Conservation (phyloP, 805 yeast genomes). For the Maudiozyma saulgeensis region DNA sequence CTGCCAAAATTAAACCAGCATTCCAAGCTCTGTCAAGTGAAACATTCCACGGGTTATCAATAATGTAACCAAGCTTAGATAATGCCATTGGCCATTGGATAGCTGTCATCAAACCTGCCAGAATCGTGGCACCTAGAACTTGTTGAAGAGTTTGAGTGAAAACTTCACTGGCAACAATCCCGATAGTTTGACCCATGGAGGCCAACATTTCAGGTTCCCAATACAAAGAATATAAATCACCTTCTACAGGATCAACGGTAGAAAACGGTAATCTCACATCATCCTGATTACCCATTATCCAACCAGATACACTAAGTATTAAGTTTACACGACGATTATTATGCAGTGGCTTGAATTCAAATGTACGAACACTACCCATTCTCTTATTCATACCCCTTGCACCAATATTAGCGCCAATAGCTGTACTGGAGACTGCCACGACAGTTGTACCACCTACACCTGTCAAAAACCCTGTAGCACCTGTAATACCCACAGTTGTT, state of each 20-base stretch:
- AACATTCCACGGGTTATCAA: conserved; percentile 97
- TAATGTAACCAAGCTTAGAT: conserved; percentile 75
- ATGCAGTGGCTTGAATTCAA: conserved; percentile 87
- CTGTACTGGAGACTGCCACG: conserved; percentile 85
- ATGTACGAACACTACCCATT: conserved; percentile 85
- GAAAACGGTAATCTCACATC: conserved; percentile 94
- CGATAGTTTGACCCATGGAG: conserved; percentile 93
- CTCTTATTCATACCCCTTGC: conserved; percentile 74
- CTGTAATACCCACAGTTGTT: conserved; percentile 86
- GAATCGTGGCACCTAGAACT: conserved; percentile 80
- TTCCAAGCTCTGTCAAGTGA: conserved; percentile 96
- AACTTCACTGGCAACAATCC: conserved; percentile 87
- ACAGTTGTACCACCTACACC: conserved; percentile 96
- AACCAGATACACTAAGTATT: conserved; percentile 85
- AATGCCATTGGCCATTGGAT: conserved; percentile 87
- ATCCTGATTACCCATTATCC: conserved; percentile 94
- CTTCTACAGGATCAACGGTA: conserved; percentile 96
- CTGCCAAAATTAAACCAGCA: conserved; percentile 86
- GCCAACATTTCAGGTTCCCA: conserved; percentile 99
- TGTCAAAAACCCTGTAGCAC: conserved; percentile 87
- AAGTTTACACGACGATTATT: conserved; percentile 82
- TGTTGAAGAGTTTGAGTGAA: conserved; percentile 91
- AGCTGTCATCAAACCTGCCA: conserved; percentile 86
- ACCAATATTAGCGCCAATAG: conserved; percentile 87
- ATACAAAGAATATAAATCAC: conserved; percentile 79